A percentile compares a stretch with the other conserved stretches of the same genome.
Conservation (phyloP, 768 basidiomycete genomes). For the Lentinula boryana region DNA sequence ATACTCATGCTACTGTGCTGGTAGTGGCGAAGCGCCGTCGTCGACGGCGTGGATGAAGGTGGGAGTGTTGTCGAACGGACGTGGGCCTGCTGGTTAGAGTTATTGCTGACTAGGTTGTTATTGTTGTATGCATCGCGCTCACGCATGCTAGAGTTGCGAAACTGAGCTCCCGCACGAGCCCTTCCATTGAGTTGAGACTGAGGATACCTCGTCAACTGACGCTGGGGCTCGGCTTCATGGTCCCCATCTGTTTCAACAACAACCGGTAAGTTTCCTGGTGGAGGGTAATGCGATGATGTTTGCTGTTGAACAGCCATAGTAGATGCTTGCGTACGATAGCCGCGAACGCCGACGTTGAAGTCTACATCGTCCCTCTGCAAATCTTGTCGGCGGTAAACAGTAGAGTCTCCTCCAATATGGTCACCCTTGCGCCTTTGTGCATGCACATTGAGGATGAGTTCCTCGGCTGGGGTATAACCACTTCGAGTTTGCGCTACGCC, state of each 20-base stretch:
- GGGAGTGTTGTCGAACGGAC: conserved; percentile 41
- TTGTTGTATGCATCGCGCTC: conserved; percentile 6
- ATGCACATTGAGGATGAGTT: conserved; percentile 58
- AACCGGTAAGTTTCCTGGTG: neutral
- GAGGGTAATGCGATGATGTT: neutral
- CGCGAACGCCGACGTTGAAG: conserved; percentile 35
- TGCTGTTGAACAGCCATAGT: conserved; percentile 19
- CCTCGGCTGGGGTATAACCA: conserved; percentile 66
- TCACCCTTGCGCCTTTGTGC: conserved; percentile 10
- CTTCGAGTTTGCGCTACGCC: conserved; percentile 29
- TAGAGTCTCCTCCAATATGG: conserved; percentile 27
- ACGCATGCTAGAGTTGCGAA: neutral
- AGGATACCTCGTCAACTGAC: conserved; percentile 1
- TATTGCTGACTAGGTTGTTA: conserved; percentile 16
- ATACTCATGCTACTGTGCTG: conserved; percentile 46
- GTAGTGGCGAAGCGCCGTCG: conserved; percentile 28
- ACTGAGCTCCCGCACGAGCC: neutral
- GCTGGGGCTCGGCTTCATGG: neutral
- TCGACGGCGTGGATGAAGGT: conserved; percentile 25
- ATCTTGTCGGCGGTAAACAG: conserved; percentile 22
- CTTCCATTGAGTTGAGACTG: conserved; percentile 7
- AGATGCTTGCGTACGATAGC: conserved; percentile 34
- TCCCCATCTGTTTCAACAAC: conserved; percentile 2
- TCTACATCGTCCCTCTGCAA: conserved; percentile 20
- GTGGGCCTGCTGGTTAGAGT: conserved; percentile 24